Base-by-base conservation (phyloP, 805 yeast species). In the Candida tibetensis region DNA sequence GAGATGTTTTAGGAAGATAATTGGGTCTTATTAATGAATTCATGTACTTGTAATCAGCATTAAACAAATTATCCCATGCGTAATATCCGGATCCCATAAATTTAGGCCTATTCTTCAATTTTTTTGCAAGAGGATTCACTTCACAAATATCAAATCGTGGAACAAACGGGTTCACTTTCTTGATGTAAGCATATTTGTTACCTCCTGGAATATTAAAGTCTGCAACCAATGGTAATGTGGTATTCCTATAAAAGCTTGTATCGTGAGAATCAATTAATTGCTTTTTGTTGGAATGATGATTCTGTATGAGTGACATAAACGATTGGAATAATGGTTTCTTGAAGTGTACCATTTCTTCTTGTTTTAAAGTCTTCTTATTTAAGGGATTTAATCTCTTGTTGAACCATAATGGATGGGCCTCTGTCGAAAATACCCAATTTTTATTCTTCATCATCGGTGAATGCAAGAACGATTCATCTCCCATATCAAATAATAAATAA, bases 321-420 rank as follows among this genome's bases (percentile, higher is more conserved):
- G 37, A 18, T 14, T 46, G 25, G 33, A 19, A 32, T 17, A 37
- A 34, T 10, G 42, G 36, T 13, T 31, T 45, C 4, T 18, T 21
- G n/a, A 40, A 22, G 9, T 37, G 39, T 3, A 37, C 31, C 3
- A 37, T 36, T 15, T 32, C 34, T 12, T 30, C 42, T 12, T 26
- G 31, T 15, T 26, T 21, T n/a, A 49, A 44, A 12, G 31, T 28
- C 17, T 31, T 34, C 23, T 33, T 42, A 35, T 36, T 39, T 10
- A 16, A 21, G 10, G 48, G 36, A 17, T 32, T 19, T 17, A 27
- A 9, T 22, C 40, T 29, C 30, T 52, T 40, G 32, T 76, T 76
- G 37, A 74, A 68, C 95, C 96, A 87, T 45, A 89, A 57, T 3
- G 95, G 95, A 58, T 90, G 98, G 0, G 90, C 96, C 52, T 90